Conservation (phyloP, 805 yeast genomes). For the Hanseniaspora jakobsenii region DNA sequence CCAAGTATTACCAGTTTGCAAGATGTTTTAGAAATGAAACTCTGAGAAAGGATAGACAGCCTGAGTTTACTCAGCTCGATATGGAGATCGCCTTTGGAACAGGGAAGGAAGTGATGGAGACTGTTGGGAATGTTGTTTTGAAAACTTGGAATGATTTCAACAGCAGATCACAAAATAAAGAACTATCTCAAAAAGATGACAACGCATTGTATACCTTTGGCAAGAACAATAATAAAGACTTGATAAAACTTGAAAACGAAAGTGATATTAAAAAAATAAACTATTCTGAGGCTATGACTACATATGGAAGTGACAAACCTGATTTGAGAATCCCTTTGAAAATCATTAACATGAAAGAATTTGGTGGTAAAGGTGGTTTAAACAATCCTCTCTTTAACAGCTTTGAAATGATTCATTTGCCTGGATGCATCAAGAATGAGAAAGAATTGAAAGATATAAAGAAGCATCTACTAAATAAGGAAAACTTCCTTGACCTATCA, state of each 20-base stretch:
- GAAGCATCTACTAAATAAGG: constrained; percentile 29
- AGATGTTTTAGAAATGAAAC: constrained; percentile 95
- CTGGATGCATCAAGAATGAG: constrained; percentile 33
- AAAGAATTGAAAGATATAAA: constrained; percentile 27
- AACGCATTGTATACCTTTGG: constrained; percentile 26
- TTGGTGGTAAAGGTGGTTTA: constrained; percentile 28
- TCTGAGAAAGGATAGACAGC: constrained; percentile 86
- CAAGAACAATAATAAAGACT: constrained; percentile 15
- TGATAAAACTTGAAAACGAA: constrained; percentile 18
- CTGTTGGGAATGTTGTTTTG: constrained; percentile 47
- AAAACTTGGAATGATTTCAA: constrained; percentile 42
- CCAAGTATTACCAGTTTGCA: constrained; percentile 80
- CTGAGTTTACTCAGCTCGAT: constrained; percentile 96
- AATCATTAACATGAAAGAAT: constrained; percentile 38
- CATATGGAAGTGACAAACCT: constrained; percentile 89
- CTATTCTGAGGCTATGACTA: constrained; percentile 56
- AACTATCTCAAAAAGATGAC: too few relatives aligned
- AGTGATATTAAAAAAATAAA: constrained; percentile 36
- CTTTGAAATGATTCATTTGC: constrained; percentile 55
- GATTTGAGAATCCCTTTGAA: constrained; percentile 58
- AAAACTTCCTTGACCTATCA: constrained; percentile 33
- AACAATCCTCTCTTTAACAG: constrained; percentile 45
- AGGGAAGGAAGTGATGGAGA: constrained; percentile 51
- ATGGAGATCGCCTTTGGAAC: constrained; percentile 79
- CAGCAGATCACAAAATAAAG: too few relatives aligned